Percentiles rank a stretch among this genome's conserved stretches.
phyloP scores from a whole-genome alignment of 1,284 basidiomycete genomes.

The Apiotrichum brassicae region DNA sequence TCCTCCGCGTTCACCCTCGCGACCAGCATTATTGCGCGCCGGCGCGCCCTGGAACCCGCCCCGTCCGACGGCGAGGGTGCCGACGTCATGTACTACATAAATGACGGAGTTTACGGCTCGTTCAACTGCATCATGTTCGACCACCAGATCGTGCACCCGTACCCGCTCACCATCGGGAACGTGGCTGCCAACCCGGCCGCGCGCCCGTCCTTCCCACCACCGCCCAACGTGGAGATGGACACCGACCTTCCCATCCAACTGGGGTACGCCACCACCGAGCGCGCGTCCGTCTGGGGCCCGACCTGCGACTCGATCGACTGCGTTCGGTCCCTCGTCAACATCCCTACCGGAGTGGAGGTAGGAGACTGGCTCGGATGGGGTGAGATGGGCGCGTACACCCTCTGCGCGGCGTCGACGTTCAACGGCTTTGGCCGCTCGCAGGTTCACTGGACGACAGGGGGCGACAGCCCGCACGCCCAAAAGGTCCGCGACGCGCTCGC shows the following conservation, averaged over 20 bases:
- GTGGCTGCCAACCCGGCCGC: conserved; percentile 30
- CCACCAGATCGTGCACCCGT: conserved; percentile 78
- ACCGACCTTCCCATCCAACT: conserved; percentile 45
- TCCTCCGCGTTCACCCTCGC: conserved; percentile 88
- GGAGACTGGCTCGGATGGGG: conserved; percentile 90
- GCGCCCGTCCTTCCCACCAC: conserved; percentile 42
- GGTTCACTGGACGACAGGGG: conserved; percentile 45
- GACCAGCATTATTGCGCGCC: conserved; percentile 86
- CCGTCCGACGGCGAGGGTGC: conserved; percentile 40
- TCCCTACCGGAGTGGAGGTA: conserved; percentile 63
- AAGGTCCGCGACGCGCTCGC: conserved; percentile 8
- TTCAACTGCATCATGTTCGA: conserved; percentile 97
- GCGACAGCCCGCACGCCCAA: conserved; percentile 9
- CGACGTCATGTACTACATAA: conserved; percentile 73
- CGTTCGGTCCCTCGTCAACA: conserved; percentile 57
- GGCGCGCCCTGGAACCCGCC: conserved; percentile 49
- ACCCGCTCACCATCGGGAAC: conserved; percentile 58
- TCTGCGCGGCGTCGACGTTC: conserved; percentile 82
- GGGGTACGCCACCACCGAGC: conserved; percentile 48
- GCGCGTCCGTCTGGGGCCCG: conserved; percentile 53
- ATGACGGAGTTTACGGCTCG: conserved; percentile 95
- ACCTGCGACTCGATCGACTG: conserved; percentile 91
- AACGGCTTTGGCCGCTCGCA: conserved; percentile 55
- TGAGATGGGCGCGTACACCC: conserved; percentile 89
- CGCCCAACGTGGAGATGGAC: conserved; percentile 43